These are phyloP conservation scores for Singerocomus rubriflavus DNA, from an alignment of 1,284 basidiomycete species.

Conservation along the genomic window DNA sequence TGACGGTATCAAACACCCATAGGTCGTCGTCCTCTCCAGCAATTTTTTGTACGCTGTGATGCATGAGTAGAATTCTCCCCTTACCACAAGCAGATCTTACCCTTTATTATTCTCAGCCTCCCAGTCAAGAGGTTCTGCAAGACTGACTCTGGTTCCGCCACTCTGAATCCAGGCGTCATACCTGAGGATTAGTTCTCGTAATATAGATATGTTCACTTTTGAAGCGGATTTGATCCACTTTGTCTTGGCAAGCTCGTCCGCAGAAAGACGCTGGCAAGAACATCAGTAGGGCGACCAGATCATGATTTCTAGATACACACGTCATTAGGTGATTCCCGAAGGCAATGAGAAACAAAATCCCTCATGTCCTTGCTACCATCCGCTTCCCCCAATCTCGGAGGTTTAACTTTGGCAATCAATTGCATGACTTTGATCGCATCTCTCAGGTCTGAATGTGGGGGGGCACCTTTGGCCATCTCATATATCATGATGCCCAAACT, in stretches of 20 bases:
- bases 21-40: conserved; percentile 45
- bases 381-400: conserved; percentile 75
- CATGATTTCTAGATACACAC: conserved; percentile 44
- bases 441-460: conserved; percentile 80
- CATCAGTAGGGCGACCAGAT: conserved; percentile 2
- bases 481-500: conserved; percentile 93
- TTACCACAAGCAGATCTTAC: conserved; percentile 30
- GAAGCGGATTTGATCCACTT: conserved; percentile 88
- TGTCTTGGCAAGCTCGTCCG: conserved; percentile 87
- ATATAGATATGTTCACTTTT: conserved; percentile 65
- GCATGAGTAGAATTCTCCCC: conserved; percentile 9
- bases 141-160: conserved; percentile 77
- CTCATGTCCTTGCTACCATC: conserved; percentile 84
- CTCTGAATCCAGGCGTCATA: conserved; percentile 77
- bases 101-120: conserved; percentile 60
- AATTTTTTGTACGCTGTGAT: conserved; percentile 32
- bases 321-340: conserved; percentile 80
- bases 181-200: conserved; percentile 84
- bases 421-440: conserved; percentile 89
- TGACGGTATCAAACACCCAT: conserved; percentile 79
- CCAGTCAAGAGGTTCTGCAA: conserved; percentile 73
- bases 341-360: conserved; percentile 84
- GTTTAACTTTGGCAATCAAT: conserved; percentile 85
- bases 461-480: conserved; percentile 94
- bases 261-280: conserved; percentile 68